Evolutionary conservation across 495 filamentous ascomycete species (phyloP), one percentile per base, ranked within the genome.

Genomic region (Xylaria curta): DNA sequence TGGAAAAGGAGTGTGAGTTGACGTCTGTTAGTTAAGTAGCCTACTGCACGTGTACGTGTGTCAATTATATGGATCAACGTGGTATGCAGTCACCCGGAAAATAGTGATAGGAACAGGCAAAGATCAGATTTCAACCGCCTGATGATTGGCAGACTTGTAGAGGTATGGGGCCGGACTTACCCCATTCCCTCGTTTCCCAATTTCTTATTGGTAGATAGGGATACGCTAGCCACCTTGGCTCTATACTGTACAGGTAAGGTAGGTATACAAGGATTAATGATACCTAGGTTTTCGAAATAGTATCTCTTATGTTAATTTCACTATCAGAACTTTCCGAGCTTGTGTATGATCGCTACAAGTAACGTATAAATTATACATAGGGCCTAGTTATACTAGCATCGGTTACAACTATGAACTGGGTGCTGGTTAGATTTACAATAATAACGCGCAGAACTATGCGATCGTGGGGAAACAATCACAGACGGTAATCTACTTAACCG

Each of bases 61-160:
- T 24, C 40, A 3, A 40, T 53, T 54, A 13, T 44, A 58, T 36
- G 66, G 66, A 68, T 68, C 64, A 67, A 67, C 64, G 75, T 77
- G 28, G 69, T 46, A 70, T 56, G 53, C 53, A 56, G 26, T 56
- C 53, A 56, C 13, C 21, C 26, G 53, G 53, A 28, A 46, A 46
- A 24, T 38, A 15, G 19, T 28, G 51, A 68, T 31, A 68, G 66
- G 66, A 68, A 58, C 51, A 68, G 66, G 66, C 51, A 66, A 38
- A 38, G 56, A 59, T 68, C 36, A 47, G 44, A 49, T 51, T 54
- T 58, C 12, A 59, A 10, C 21, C 2, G 63, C 24, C 47, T 17
- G 15, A 42, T 71, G 65, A 64, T 72, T 66, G 69, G 63, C 46
- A 4, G 9, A n/a, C 19, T 3, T 6, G 26, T n/a, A 42, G 7